These are phyloP conservation scores for Ogataea chonburiensis DNA, from an alignment of 805 yeast species.

Conservation along the genomic window DNA sequence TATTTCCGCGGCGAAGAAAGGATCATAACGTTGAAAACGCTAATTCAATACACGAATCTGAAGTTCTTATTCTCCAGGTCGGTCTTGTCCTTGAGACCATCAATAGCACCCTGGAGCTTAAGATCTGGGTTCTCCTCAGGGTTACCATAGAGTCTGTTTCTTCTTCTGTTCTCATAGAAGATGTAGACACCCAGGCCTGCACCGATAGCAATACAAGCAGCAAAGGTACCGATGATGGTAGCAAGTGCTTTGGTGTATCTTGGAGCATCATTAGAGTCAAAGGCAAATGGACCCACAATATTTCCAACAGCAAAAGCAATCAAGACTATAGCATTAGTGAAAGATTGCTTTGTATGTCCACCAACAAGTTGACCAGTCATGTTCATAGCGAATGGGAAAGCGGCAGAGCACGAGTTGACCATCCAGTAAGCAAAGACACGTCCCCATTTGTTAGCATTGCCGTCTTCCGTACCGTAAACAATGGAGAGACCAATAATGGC, in stretches of 20 bases:
- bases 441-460: constrained; percentile 28
- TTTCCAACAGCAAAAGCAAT: constrained; percentile 44
- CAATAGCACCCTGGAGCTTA: constrained; percentile 29
- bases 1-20: too few relatives aligned
- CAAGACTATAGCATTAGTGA: constrained; percentile 43
- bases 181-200: constrained; percentile 32
- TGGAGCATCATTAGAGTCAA: constrained; percentile 45
- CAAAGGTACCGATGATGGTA: constrained; percentile 38
- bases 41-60: too few relatives aligned
- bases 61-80: constrained; percentile 30
- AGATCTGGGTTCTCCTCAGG: constrained; percentile 26
- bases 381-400: constrained; percentile 28
- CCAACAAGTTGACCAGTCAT: constrained; percentile 38
- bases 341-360: constrained; percentile 52
- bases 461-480: constrained; percentile 28
- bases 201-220: constrained; percentile 35
- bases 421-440: constrained; percentile 34
- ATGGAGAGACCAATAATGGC: constrained; percentile 27
- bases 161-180: constrained; percentile 40
- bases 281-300: constrained; percentile 51
- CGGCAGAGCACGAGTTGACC: constrained; percentile 29
- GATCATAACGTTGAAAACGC: too few relatives aligned
- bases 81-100: constrained; percentile 34
- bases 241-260: constrained; percentile 40
- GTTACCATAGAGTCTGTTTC: constrained; percentile 35